Conservation (phyloP, 108 stramenopile species). For the Nitzschia putrida region DNA sequence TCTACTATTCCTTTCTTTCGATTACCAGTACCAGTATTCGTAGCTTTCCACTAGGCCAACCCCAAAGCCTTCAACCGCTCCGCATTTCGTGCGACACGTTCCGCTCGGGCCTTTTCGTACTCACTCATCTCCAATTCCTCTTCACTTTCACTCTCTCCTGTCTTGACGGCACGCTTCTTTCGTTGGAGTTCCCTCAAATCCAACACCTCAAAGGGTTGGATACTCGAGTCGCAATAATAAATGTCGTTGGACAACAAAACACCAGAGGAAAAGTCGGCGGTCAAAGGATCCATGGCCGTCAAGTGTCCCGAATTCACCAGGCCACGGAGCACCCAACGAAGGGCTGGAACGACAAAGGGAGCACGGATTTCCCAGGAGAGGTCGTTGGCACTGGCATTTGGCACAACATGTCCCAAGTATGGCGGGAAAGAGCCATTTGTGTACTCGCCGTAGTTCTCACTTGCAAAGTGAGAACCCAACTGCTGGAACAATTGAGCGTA, state of each 20-base stretch:
- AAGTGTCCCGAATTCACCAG: constrained; percentile 78
- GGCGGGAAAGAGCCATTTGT: constrained; percentile 76
- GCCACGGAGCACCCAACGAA: constrained; percentile 85
- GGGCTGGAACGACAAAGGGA: constrained; percentile 63
- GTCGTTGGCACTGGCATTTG: constrained; percentile 20
- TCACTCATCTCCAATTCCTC: constrained; percentile 83
- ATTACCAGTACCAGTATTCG: too few species aligned
- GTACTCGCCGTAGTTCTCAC: constrained; percentile 43
- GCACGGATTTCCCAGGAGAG: constrained; percentile 81
- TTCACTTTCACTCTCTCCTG: constrained; percentile 44
- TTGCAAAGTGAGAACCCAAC: constrained; percentile 25
- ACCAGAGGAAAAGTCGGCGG: constrained; percentile 51
- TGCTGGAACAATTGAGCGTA: constrained; percentile 65
- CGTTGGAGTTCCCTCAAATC: constrained; percentile 66
- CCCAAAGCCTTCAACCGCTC: constrained; percentile 82
- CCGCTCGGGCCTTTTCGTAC: constrained; percentile 85
- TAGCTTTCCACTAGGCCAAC: constrained; percentile 74
- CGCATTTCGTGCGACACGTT: constrained; percentile 80
- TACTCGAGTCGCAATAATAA: constrained; percentile 53
- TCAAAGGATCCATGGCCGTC: constrained; percentile 56
- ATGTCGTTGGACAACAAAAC: constrained; percentile 59
- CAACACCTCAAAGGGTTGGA: constrained; percentile 63
- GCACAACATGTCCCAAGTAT: constrained; percentile 76
- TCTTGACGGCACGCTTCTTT: constrained; percentile 44
- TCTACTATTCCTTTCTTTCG: too few species aligned